Conservation (phyloP, 2,329 filamentous ascomycete species). For the Corniculantispora saksenae region DNA sequence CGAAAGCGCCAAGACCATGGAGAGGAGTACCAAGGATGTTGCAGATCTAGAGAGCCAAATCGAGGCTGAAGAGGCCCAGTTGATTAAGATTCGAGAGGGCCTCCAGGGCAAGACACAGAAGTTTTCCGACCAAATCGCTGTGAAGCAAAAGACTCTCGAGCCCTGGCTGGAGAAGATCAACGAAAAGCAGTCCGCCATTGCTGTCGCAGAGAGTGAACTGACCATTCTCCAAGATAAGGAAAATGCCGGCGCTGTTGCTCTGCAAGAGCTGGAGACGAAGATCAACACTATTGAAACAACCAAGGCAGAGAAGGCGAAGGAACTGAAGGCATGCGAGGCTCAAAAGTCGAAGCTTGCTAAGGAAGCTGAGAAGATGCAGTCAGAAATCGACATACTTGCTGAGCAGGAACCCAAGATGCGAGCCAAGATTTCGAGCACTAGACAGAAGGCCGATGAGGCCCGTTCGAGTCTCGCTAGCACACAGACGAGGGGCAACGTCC, state of each 20-base stretch:
- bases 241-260: conserved; percentile 79
- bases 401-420: conserved; percentile 81
- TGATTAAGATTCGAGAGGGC: conserved; percentile 78
- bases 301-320: conserved; percentile 68
- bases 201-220: conserved; percentile 91
- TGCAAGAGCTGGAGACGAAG: conserved; percentile 82
- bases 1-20: conserved; percentile 76
- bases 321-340: conserved; percentile 74
- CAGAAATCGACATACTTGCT: conserved; percentile 70
- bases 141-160: conserved; percentile 90
- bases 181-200: conserved; percentile 90
- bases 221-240: conserved; percentile 88
- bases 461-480: conserved; percentile 85
- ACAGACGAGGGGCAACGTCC: conserved; percentile 89
- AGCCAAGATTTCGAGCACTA: conserved; percentile 80
- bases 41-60: conserved; percentile 74
- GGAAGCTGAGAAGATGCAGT: conserved; percentile 70
- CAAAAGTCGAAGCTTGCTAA: conserved; percentile 73
- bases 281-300: conserved; percentile 71
- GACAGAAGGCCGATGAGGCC: conserved; percentile 95
- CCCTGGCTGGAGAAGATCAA: conserved; percentile 98
- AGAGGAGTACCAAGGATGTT: conserved; percentile 74
- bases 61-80: conserved; percentile 76
- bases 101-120: conserved; percentile 95
- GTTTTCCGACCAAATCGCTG: conserved; percentile 87